Percentiles rank a stretch among this genome's conserved stretches.
These are phyloP conservation scores for Brassica nigra DNA, from an alignment of 345 rosid genomes.

Conservation along the genomic window DNA sequence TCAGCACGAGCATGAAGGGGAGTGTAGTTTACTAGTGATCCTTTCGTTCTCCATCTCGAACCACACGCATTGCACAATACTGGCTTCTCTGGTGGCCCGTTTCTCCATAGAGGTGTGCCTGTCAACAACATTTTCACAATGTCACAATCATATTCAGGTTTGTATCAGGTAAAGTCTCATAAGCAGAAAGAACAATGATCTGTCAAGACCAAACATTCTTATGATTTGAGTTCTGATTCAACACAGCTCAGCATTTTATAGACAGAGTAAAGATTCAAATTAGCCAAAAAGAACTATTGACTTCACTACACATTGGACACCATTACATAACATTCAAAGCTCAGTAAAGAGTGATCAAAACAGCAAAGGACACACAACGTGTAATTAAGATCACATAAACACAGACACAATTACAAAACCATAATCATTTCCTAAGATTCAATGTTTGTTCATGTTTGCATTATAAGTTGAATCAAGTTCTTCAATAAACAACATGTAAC, in stretches of 20 bases:
- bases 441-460: conserved; percentile 30
- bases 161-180: neutral
- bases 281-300: neutral
- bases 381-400: conserved; percentile 19
- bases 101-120: conserved; percentile 73
- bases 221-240: conserved; percentile 2
- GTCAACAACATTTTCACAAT: conserved; percentile 12
- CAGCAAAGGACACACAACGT: conserved; percentile 18
- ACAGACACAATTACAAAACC: conserved; percentile 2
- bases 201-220: conserved; percentile 8
- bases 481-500: conserved; percentile 13
- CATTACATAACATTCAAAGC: conserved; percentile 17
- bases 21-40: conserved; percentile 50
- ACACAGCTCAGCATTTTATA: neutral
- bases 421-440: conserved; percentile 3
- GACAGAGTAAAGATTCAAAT: neutral
- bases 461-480: conserved; percentile 19
- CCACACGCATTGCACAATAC: conserved; percentile 79
- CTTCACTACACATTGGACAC: conserved; percentile 1
- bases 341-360: conserved; percentile 31
- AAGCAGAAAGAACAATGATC: conserved; percentile 19
- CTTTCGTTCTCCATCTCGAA: conserved; percentile 59
- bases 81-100: conserved; percentile 66
- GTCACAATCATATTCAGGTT: neutral
- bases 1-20: conserved; percentile 63